Base-by-base conservation (phyloP, 225 moss, liverwort and hornwort species). In the Anthoceros angustus region DNA sequence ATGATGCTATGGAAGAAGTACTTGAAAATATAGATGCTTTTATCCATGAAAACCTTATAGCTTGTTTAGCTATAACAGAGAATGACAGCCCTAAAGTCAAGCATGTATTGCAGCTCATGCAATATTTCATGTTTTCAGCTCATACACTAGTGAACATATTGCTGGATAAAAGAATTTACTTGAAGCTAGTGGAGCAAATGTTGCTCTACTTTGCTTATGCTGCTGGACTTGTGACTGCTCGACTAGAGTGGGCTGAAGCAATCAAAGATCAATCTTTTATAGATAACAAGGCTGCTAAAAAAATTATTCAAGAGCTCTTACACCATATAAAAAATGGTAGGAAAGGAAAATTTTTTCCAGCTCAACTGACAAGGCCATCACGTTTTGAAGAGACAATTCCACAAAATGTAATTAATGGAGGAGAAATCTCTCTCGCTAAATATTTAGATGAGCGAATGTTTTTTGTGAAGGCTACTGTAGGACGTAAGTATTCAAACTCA, bases 201-300 rank as follows among this genome's bases (percentile, higher is more conserved):
- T 55, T 55, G 55, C 10, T 55, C 14, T 55, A 55, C 55, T 55
- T 55, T 55, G 55, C 55, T 18, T 55, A 55, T 55, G 55, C 55
- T 18, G 55, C 55, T 15, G 55, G 55, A 4, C 55, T 55, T 9
- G 55, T 55, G 7, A 7, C 1, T 0, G 23, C 8, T 7, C 55
- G 55, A 9, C 55, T 55, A 18, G 55, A 55, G 7, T 55, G 55
- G 55, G 8, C 23, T 7, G 10, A 55, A 2, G 14, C 23, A 7
- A 55, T 55, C 7, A 20, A 55, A 55, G 55, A 23, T 23, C 23
- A 18, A 7, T 18, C 5, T 7, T 0, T 12, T 18, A 8, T 7
- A 18, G 55, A 55, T 18, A 55, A 55, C 14, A 55, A 55, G 23
- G 23, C 14, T 15, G 55, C n/a, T 23, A 55, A 20, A 20, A 23